Evolutionary conservation across 768 basidiomycete genomes (phyloP).

Genomic region (Suillus bovinus): DNA sequence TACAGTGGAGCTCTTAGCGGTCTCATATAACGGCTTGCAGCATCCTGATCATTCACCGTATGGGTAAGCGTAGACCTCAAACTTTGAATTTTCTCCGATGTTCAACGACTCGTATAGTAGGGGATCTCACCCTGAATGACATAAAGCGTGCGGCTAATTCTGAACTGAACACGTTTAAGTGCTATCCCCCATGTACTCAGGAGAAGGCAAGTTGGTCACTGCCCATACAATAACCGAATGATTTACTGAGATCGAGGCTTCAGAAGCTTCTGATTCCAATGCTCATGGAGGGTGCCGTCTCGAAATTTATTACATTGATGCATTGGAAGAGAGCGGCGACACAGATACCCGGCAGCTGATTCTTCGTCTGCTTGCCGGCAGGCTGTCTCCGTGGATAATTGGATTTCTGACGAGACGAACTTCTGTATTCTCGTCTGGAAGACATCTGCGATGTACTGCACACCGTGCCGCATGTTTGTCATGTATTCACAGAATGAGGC

Average conservation of each 20-base stretch:
- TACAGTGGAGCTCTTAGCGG: too few relatives aligned
- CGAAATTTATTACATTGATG: slow-evolving; percentile 20
- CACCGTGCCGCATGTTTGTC: neutral
- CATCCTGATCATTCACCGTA: neutral
- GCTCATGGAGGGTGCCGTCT: slow-evolving; percentile 8
- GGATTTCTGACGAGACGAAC: neutral
- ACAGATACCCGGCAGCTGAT: slow-evolving; percentile 8
- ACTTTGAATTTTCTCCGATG: neutral
- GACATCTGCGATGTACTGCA: slow-evolving; percentile 7
- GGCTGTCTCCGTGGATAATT: too few relatives aligned
- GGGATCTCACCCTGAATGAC: neutral
- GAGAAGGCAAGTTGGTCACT: slow-evolving; percentile 23
- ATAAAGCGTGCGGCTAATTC: neutral
- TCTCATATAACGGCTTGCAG: neutral
- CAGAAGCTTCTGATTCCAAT: slow-evolving; percentile 23
- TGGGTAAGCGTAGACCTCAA: neutral
- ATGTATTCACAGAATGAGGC: slow-evolving; percentile 1
- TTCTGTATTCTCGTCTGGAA: slow-evolving; percentile 10
- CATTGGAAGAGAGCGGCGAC: slow-evolving; percentile 18
- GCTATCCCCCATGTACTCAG: slow-evolving; percentile 23
- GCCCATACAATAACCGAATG: slow-evolving; percentile 14
- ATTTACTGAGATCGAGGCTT: slow-evolving; percentile 9
- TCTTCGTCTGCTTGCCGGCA: slow-evolving; percentile 10
- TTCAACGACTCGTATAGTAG: neutral
- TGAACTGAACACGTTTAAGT: neutral